Base-by-base conservation (phyloP, 495 filamentous ascomycete genomes). In the Rostrohypoxylon terebratum region DNA sequence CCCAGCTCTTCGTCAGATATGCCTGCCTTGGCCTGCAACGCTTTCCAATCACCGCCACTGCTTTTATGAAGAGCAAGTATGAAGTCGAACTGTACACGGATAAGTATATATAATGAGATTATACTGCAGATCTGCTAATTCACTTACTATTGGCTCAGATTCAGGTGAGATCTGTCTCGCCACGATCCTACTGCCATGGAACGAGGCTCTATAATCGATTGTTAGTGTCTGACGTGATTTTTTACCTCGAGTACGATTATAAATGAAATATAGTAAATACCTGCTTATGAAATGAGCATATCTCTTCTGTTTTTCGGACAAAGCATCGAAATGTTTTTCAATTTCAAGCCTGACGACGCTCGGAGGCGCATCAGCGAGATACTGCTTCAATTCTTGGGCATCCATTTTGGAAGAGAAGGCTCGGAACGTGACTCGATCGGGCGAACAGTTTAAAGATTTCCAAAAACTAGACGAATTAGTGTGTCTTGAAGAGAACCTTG, bases 241-340 rank as follows among this genome's bases (percentile, higher is more conserved):
- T 18, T 31, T 28, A 20, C 3, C 31, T 21, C 53, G 14, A 31
- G 25, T n/a, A 16, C 40, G 11, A 4, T 16, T 20, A 54, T 36
- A 16, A 13, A 31, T 47, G 10, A 10, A 51, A 48, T 36, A 2
- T 2, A 55, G 20, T 40, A 51, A 84, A 69, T 87, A 94, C 93
- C 87, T 85, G 86, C 91, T 94, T 76, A 98, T 93, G 74, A 92
- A 92, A 80, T 99, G 96, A 38, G 96, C 94, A 82, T 99, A 99
- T 79, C 88, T 88, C 78, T 92, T 93, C 83, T 94, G 86, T 71
- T 90, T 83, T 75, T 93, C 89, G 44, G 86, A 89, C 62, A 99
- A 82, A 11, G 92, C 88, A 45, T 94, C 90, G 79, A 98, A 99
- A 79, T 98, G 96, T 60, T 91, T 89, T 81, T 92, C 93, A 78